A percentile compares a stretch with the other conserved stretches of the same genome.
Conservation (phyloP, 352 stramenopile genomes). For the Pythium apleroticum region DNA sequence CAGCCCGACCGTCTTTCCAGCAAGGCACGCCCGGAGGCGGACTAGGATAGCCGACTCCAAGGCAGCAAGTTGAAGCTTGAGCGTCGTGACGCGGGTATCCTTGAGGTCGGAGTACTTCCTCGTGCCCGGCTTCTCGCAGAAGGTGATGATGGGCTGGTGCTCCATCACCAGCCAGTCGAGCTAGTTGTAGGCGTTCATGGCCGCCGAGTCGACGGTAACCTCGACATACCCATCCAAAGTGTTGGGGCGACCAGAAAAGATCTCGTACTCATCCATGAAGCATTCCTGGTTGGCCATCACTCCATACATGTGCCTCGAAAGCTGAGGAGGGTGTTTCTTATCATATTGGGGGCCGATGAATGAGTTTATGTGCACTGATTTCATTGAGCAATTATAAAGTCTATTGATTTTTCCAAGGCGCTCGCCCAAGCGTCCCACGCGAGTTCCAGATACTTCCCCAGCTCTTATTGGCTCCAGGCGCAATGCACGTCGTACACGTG, state of each 20-base stretch:
- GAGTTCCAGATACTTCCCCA: too few species aligned
- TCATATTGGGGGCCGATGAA: not conserved
- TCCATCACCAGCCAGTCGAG: constrained; percentile 26
- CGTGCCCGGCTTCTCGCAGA: constrained; percentile 24
- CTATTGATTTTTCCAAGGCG: not conserved
- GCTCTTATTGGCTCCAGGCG: too few species aligned
- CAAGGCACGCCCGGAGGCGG: not conserved
- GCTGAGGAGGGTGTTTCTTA: too few species aligned
- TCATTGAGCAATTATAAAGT: not conserved
- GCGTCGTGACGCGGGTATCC: constrained; percentile 7
- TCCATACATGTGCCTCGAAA: not conserved
- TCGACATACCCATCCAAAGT: not conserved
- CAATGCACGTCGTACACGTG: too few species aligned
- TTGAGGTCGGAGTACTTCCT: constrained; percentile 29
- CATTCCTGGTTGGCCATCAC: not conserved
- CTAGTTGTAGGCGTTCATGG: constrained; percentile 21
- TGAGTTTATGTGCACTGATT: not conserved
- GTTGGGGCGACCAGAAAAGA: not conserved
- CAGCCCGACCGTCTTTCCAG: constrained; percentile 14
- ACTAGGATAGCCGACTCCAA: constrained; percentile 11
- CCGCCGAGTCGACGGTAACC: constrained; percentile 4
- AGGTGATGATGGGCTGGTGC: constrained; percentile 16
- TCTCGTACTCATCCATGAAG: not conserved
- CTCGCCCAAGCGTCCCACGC: not conserved
- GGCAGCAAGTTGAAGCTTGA: constrained; percentile 20